These are phyloP conservation scores for Penicillium atrosanguineum DNA, from an alignment of 495 filamentous ascomycete genomes.

Conservation along the genomic window DNA sequence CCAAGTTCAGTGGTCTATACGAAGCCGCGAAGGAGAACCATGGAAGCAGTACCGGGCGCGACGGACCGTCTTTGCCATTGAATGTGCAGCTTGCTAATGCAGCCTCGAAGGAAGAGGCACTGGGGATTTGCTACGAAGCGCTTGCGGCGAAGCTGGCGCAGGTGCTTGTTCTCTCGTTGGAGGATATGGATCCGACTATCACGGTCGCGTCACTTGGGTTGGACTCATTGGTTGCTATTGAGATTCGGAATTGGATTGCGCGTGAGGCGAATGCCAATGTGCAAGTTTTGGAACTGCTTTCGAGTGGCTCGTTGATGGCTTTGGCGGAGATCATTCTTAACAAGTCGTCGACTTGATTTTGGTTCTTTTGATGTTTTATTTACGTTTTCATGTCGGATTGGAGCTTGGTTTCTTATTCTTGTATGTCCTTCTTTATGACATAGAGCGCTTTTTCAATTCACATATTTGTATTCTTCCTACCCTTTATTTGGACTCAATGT, in stretches of 20 bases:
- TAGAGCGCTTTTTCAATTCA: too few species aligned
- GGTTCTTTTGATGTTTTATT: not conserved
- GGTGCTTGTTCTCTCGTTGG: conserved; percentile 22
- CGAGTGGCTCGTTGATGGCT: conserved; percentile 28
- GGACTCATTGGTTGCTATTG: conserved; percentile 40
- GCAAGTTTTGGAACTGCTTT: conserved; percentile 32
- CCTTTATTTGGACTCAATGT: too few species aligned
- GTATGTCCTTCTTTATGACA: not conserved
- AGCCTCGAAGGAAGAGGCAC: conserved; percentile 21
- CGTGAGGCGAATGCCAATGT: conserved; percentile 36
- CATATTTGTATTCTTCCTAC: too few species aligned
- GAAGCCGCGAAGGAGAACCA: conserved; percentile 13
- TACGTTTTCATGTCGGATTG: not conserved
- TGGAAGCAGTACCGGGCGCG: conserved; percentile 1
- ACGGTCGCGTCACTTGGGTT: conserved; percentile 29
- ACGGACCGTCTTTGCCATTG: conserved; percentile 17
- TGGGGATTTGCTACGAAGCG: conserved; percentile 24
- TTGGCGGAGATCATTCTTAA: conserved; percentile 29
- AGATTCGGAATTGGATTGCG: conserved; percentile 39
- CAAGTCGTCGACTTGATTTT: conserved; percentile 24
- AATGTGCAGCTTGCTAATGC: conserved; percentile 17
- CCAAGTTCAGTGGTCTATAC: conserved; percentile 21
- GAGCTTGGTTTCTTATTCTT: not conserved
- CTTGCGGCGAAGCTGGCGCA: conserved; percentile 29
- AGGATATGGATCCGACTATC: conserved; percentile 33